Base-by-base conservation (phyloP, 1,284 basidiomycete genomes). In the Cryptococcus neoformans region DNA sequence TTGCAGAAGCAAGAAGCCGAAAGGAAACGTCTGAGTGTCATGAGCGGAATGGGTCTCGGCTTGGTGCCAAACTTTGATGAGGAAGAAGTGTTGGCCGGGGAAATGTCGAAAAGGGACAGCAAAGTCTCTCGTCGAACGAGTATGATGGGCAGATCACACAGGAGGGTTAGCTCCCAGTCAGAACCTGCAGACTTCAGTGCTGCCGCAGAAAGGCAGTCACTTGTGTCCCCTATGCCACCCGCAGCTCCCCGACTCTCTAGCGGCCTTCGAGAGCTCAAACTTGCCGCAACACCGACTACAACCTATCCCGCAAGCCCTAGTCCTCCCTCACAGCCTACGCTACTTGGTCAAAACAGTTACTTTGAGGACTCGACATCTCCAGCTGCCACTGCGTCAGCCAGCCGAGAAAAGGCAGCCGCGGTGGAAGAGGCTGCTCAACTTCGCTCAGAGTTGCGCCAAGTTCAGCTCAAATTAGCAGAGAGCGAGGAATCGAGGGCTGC, bases 401-500 rank as follows among this genome's bases (percentile, higher is more conserved):
- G 37, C 37, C 5, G 11, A 41, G 54, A 55, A 14, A 56, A 61
- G 21, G 49, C 47, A 6, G 59, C 51, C 16, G 47, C 55, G 11
- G 42, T 57, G 8, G 67, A 70, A 46, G 84, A 87, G 64, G 57
- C 85, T 6, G 84, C 85, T 48, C 69, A 77, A 10, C 75, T 93
- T 42, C 83, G 84, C 51, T 82, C 81, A 57, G 87, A 92, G 68
- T 65, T 92, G 42, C 75, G 76, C 49, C 65, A 79, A 3, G 63
- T 87, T 50, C 85, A 84, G 62, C 72, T 80, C 14, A 83, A 86
- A 55, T 75, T 95, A 40, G 84, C 73, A 35, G 91, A 94, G 67
- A 82, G 87, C 1, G 87, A 84, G 57, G 92, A 96, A 73, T 90
- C 89, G 2, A 82, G 85, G 46, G 85, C 89, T 67, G 92, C 92